phyloP scores from a whole-genome alignment of 2,329 filamentous ascomycete species.

The Trichophyton benhamiae region DNA sequence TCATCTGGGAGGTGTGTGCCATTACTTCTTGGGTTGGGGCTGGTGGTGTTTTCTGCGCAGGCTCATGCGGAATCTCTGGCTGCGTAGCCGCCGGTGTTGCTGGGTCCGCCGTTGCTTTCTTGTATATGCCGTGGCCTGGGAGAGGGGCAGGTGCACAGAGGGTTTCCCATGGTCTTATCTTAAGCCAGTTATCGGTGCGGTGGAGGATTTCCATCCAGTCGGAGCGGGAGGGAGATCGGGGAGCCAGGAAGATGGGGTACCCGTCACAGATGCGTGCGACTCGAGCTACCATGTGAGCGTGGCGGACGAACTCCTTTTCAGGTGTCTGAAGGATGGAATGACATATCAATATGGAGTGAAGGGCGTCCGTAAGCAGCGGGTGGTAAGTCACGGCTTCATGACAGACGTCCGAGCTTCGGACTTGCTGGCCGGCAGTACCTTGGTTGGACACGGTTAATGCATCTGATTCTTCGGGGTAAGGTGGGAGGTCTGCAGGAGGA shows the following conservation, averaged over 20 bases:
- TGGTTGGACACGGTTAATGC: slow-evolving; percentile 14
- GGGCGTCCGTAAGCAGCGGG: slow-evolving; percentile 62
- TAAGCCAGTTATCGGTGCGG: slow-evolving; percentile 56
- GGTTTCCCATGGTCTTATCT: slow-evolving; percentile 55
- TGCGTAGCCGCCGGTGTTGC: slow-evolving; percentile 47
- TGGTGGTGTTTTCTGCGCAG: slow-evolving; percentile 47
- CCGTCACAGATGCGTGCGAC: slow-evolving; percentile 62
- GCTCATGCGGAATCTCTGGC: slow-evolving; percentile 53
- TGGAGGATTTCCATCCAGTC: slow-evolving; percentile 72
- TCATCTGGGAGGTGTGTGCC: slow-evolving; percentile 33
- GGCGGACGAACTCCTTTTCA: slow-evolving; percentile 61
- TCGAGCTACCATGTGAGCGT: slow-evolving; percentile 70
- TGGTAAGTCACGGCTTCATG: slow-evolving; percentile 66
- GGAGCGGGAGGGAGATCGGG: slow-evolving; percentile 56
- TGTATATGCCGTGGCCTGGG: slow-evolving; percentile 27
- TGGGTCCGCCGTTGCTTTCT: slow-evolving; percentile 30
- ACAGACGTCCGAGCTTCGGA: slow-evolving; percentile 32
- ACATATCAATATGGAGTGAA: slow-evolving; percentile 65
- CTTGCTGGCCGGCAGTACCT: slow-evolving; percentile 10
- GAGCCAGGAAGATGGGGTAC: slow-evolving; percentile 66
- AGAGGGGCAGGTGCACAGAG: slow-evolving; percentile 53
- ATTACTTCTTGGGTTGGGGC: slow-evolving; percentile 53
- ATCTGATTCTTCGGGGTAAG: slow-evolving; percentile 44
- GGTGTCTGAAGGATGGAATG: slow-evolving; percentile 73
- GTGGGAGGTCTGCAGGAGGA: slow-evolving; percentile 54